Conservation (phyloP, 2,329 filamentous ascomycete species). For the Venturia aucupariae region DNA sequence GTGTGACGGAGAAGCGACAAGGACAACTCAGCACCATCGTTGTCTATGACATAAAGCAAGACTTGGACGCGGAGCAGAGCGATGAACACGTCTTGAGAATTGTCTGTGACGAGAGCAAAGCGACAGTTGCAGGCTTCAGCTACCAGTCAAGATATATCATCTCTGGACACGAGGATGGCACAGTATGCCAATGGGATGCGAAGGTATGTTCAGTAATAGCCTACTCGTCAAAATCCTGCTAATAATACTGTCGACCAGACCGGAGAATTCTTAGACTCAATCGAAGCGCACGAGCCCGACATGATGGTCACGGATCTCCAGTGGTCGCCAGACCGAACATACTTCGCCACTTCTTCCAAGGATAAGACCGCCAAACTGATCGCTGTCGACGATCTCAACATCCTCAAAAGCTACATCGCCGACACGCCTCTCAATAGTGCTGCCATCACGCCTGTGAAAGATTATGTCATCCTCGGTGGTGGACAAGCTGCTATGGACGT, state of each 20-base stretch:
- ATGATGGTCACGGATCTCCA: conserved; percentile 83
- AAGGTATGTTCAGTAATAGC: conserved; percentile 48
- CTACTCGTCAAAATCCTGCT: not conserved
- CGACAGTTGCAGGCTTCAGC: conserved; percentile 94
- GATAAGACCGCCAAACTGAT: conserved; percentile 96
- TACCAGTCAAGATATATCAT: conserved; percentile 94
- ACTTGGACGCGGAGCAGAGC: conserved; percentile 72
- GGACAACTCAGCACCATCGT: conserved; percentile 91
- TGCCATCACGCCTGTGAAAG: conserved; percentile 87
- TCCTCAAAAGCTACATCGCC: conserved; percentile 84
- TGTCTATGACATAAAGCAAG: conserved; percentile 79
- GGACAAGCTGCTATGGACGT: conserved; percentile 99
- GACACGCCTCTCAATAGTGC: conserved; percentile 97
- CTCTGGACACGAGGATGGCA: conserved; percentile 93
- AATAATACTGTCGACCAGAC: conserved; percentile 38
- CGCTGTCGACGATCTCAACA: conserved; percentile 73
- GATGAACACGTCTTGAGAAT: conserved; percentile 79
- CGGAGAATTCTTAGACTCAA: conserved; percentile 72
- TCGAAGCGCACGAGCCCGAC: conserved; percentile 78
- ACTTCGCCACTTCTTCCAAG: conserved; percentile 97
- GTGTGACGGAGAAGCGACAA: conserved; percentile 97
- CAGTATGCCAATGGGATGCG: conserved; percentile 79
- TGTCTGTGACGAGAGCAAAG: conserved; percentile 84
- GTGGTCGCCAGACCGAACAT: conserved; percentile 87
- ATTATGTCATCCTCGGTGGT: conserved; percentile 95